Base-by-base conservation (phyloP, 2,329 filamentous ascomycete species). In the Pyricularia pennisetigena region DNA sequence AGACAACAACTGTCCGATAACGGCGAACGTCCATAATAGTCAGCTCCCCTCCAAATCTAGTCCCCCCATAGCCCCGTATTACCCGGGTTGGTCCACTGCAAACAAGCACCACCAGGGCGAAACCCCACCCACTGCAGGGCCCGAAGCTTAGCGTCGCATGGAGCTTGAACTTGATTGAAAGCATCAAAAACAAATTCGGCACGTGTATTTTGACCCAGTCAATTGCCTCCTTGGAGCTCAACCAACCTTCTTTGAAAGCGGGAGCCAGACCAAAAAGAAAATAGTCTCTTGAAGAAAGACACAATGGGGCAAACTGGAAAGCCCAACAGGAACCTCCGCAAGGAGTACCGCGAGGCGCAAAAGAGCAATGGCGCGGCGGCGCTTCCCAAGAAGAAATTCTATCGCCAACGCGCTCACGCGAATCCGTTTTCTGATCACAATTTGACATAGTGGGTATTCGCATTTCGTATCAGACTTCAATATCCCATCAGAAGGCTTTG, bases 351-450 rank as follows among this genome's bases (percentile, higher is more conserved):
- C 73, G 83, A 83, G 68, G 79, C 82, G 67, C 82, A 83, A 67
- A 79, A 80, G 54, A 80, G 85, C 70, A 82, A 85, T 75, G 82
- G 79, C 26, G 79, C 80, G 57, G 79, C 87, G 8, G 85, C 88
- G 74, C 80, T 97, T 74, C 95, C 95, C 10, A 90, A 92, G 79
- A 99, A 99, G 84, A 94, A 91, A 81, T 97, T 95, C 81, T 99
- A 97, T 78, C 88, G 95, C 68, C 95, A 99, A 79, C 87, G 95
- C 78, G 95, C 95, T 54, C 95, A 99, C 81, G 95, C 95, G 71
- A 99, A 99, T 81, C 94, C 94, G 7, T 99, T 99, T 80, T 97
- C 94, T 2, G 95, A 99, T 75, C 95, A 99, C 82, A 83, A 87
- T 69, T 83, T 99, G 76, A 84, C 85, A 74, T 99, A 99, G 95